Evolutionary conservation across 2,329 filamentous ascomycete species (phyloP), one percentile per base, ranked within the genome.

Genomic region (Venturia asperata): DNA sequence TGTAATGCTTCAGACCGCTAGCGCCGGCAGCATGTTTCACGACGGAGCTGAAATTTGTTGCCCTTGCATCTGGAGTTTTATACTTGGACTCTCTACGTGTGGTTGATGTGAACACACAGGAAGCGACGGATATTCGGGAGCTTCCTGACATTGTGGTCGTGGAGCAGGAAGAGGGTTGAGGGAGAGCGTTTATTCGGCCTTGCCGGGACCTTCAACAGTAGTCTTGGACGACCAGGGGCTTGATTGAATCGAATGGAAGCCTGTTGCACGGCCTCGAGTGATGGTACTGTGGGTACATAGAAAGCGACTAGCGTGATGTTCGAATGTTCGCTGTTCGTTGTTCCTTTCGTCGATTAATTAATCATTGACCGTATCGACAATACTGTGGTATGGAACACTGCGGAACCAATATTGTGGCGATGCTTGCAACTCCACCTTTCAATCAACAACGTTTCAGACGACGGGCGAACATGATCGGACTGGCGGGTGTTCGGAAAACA

Each of bases 101-200:
- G 1, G 81, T 92, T 3, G 90, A 94, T 73, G 73, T 93, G 67
- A 84, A 80, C 27, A 89, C 85, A 42, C 87, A 90, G 71, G 89
- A 92, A 76, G 87, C 89, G 71, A 87, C 90, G 3, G 89, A 93
- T 74, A 86, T 92, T 64, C 82, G 84, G 67, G 88, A 93, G 67
- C 73, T 94, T 68, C 90, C 90, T 0, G 85, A 83, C 56, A 84
- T 91, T 70, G 76, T 91, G 13, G 64, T 37, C 5, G 30, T 61
- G 17, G 64, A 61, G 30, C 34, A 61, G 34, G 58, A 41, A 17
- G 34, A 61, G 34, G 9, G 9, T 58, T 37, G 52, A 58, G 24
- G 2, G 49, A 24, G 6, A 11, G 30, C 17, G 45, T 27, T 34
- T 34, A 58, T n/a, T n/a, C 52, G 37, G 30, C 30, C 52, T 58